Evolutionary conservation across 2,329 filamentous ascomycete species (phyloP), one percentile per base, ranked within the genome.

Genomic region (Acephala macrosclerotiorum): DNA sequence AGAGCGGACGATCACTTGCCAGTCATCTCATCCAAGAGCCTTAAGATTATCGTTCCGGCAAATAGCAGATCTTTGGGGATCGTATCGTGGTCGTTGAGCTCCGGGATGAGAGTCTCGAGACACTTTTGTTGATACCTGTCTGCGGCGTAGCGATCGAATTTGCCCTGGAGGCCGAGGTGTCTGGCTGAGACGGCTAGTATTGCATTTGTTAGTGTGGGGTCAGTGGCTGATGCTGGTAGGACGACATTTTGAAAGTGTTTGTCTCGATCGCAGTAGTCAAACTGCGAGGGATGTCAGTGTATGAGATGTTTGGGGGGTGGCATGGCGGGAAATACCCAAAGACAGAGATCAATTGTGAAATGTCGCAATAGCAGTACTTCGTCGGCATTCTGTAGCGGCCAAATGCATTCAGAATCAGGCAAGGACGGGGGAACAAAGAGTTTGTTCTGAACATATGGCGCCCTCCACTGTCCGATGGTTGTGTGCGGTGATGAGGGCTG

Each of bases 21-120:
- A 68, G 58, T 58, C 33, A 88, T 82, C 68, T 88, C 85, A 71
- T 88, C 85, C 25, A 86, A 79, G 2, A 86, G 83, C 0, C 86
- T 79, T 2, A 88, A 77, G 11, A 88, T 85, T 38, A 88, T 85
- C 0, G 82, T 84, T 0, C 85, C 85, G 0, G 85, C 84, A 35
- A 86, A 80, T 2, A 85, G 73, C 47, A 83, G 81, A 71, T 85
- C 83, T 66, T 85, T 82, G n/a, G 79, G 74, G 0, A 81, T 76
- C 3, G 78, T 79, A 1, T 75, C 75, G 0, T 78, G 70, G 47
- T 42, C 72, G 67, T n/a, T 72, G 64, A 26, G 76, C 61, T 42
- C 61, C 12, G 58, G 64, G 35, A 61, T 68, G 9, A 72, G 65
- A 16, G 59, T 57, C n/a, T 67, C 49, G 1, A 69, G 77, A 68